Base-by-base conservation (phyloP, 345 rosid genomes). In the Viola odorata region DNA sequence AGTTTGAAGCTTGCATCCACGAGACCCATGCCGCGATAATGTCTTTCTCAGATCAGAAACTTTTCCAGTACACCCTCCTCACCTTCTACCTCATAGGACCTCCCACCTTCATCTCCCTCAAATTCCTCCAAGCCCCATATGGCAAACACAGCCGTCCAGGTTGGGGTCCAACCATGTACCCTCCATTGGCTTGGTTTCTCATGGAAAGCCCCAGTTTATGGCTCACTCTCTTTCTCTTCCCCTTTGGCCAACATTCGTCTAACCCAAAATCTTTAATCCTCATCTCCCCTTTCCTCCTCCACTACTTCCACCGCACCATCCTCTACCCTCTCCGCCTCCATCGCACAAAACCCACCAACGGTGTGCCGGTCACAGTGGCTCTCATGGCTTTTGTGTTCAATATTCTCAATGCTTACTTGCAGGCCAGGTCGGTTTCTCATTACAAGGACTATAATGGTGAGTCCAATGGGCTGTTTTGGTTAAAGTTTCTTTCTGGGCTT, bases 91-190 rank as follows among this genome's bases (percentile, higher is more conserved):
- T 86, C 66, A 73, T 80, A 54, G 89, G 80, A 37, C 87, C 81
- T 15, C 95, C 88, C 0, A 86, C 95, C 70, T 86, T 71, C 82
- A 45, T 86, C 65, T 53, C 78, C 68, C 84, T 91, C 5, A 67
- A 53, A 38, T 86, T 81, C 88, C 79, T 86, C 67, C 89, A 86
- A 69, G 95, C 95, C 50, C 92, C 97, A 3, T 95, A 95, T 63
- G 97, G 99, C 23, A 91, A 95, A 78, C 97, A 95, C 84, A 67
- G 69, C 66, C 96, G 96, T 13, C 66, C 83, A 0, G 96, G 99
- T 3, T 95, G 96, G 95, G 99, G 99, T 5, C 96, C 95, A 55
- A 74, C 85, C 59, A 50, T 95, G 39, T 67, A 88, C 10, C 76
- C 96, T 1, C 76, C 96, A 5, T 42, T 86, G 50, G 97, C 97